phyloP scores from a whole-genome alignment of 2,329 filamentous ascomycete genomes.

The Pseudopithomyces chartarum region DNA sequence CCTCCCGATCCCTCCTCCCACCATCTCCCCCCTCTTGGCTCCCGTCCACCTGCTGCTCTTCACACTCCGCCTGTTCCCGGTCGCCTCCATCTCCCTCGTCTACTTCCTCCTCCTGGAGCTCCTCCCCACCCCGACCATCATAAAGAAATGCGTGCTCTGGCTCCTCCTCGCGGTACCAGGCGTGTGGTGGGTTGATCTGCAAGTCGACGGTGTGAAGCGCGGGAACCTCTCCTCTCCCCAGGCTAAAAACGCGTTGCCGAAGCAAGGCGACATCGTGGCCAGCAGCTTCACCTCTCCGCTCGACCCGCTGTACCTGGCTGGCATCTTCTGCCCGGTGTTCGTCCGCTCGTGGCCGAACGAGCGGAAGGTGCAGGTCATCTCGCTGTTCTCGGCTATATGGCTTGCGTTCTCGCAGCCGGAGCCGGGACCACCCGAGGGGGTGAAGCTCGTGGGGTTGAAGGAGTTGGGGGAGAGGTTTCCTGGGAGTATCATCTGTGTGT shows the following conservation, averaged over 20 bases:
- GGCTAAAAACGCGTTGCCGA: slow-evolving; percentile 68
- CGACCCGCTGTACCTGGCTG: slow-evolving; percentile 90
- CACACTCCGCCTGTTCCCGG: slow-evolving; percentile 76
- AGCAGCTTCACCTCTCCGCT: slow-evolving; percentile 91
- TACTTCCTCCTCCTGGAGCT: slow-evolving; percentile 86
- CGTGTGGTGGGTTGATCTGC: slow-evolving; percentile 98
- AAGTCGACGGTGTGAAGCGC: slow-evolving; percentile 94
- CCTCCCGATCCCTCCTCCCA: slow-evolving; percentile 75
- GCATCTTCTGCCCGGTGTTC: slow-evolving; percentile 95
- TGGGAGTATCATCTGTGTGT: slow-evolving; percentile 78
- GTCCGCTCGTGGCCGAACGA: slow-evolving; percentile 80
- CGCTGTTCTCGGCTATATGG: slow-evolving; percentile 74
- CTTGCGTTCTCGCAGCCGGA: slow-evolving; percentile 70
- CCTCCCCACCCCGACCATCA: slow-evolving; percentile 70
- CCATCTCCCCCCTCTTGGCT: slow-evolving; percentile 64
- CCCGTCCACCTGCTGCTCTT: slow-evolving; percentile 75
- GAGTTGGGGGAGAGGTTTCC: slow-evolving; percentile 70
- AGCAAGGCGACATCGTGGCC: slow-evolving; percentile 80
- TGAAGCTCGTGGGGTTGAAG: slow-evolving; percentile 44
- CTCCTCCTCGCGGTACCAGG: slow-evolving; percentile 84
- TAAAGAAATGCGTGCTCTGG: slow-evolving; percentile 88
- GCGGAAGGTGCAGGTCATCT: slow-evolving; percentile 74
- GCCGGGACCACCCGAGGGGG: slow-evolving; percentile 33
- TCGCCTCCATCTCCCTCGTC: slow-evolving; percentile 67
- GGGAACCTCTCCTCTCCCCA: slow-evolving; percentile 22